phyloP scores from a whole-genome alignment of 169 alveolate species.

The Eimeria nieschulzi region DNA sequence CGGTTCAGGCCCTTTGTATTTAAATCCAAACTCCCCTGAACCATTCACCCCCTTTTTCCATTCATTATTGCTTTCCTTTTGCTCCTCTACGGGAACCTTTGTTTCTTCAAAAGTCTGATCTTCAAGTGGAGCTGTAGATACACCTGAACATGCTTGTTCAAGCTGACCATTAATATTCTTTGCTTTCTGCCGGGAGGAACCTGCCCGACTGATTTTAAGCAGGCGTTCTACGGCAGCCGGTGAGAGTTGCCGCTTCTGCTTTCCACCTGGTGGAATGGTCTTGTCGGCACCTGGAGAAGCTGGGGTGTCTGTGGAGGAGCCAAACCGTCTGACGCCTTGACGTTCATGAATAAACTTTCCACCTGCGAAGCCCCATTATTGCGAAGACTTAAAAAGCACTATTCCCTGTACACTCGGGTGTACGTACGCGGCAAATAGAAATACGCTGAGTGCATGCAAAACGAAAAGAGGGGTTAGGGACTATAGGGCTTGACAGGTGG shows the following conservation, averaged over 20 bases:
- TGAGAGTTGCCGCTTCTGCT: background rate
- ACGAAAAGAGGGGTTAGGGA: too few relatives aligned
- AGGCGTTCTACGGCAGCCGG: background rate
- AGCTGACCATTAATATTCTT: background rate
- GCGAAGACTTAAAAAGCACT: too few relatives aligned
- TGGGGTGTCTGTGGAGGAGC: too few relatives aligned
- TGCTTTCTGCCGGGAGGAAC: background rate
- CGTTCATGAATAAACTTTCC: too few relatives aligned
- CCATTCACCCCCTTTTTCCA: slow-evolving; percentile 10
- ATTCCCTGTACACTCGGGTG: too few relatives aligned
- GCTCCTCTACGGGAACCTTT: background rate
- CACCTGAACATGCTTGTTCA: background rate
- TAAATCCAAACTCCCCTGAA: slow-evolving; percentile 83
- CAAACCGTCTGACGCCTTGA: too few relatives aligned
- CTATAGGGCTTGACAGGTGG: too few relatives aligned
- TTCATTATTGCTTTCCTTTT: background rate
- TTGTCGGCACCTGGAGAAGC: slow-evolving; percentile 3
- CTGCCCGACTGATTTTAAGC: background rate
- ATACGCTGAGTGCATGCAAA: too few relatives aligned
- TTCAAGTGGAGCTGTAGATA: background rate
- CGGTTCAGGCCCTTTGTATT: slow-evolving; percentile 84
- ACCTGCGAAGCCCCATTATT: too few relatives aligned
- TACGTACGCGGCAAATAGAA: too few relatives aligned
- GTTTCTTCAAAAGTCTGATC: background rate
- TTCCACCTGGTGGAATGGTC: too few relatives aligned